Base-by-base conservation (phyloP, 129 eudicot species). In the Tagetes erecta region DNA sequence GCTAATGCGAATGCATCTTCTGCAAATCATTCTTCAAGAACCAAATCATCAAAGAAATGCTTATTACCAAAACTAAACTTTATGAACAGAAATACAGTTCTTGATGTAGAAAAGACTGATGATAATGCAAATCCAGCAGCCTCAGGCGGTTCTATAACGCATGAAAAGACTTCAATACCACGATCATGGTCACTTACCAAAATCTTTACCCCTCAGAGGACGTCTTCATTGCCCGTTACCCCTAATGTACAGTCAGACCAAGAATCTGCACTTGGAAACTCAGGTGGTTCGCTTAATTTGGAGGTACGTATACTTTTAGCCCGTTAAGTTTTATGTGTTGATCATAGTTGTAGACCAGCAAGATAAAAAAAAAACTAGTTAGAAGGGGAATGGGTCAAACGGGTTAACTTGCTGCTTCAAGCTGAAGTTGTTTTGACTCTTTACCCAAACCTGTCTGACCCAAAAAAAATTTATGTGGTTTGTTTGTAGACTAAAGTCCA, bases 151-250 rank as follows among this genome's bases (percentile, higher is more conserved):
- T 38, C 82, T 3, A 13, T 37, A 58, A 40, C 79, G 40, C 86
- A 78, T 41, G 96, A 92, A 74, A 86, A 83, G 79, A 68, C 83
- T 58, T 79, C 92, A 20, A 85, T 87, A 14, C 71, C 92, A 52
- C 83, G 94, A 63, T 89, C 98, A 14, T 87, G 89, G 91, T 92
- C 96, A 39, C 87, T 92, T 33, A 77, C 95, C 2, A 92, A 81
- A 71, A 87, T 92, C 27, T 89, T 92, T 75, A 84, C 94, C 44
- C 98, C 98, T 80, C 87, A 87, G 38, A 87, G 87, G 75, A 82
- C 96, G 39, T 76, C 95, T 11, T 92, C 98, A 49, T 63, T 92
- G 65, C 97, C 97, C 1, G 81, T 81, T 67, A 92, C 91, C 33
- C 88, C 89, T 11, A 66, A 85, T 58, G 84, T 71, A 33, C 84